phyloP scores from a whole-genome alignment of 2,329 filamentous ascomycete species.

The Mariannaea sp. region DNA sequence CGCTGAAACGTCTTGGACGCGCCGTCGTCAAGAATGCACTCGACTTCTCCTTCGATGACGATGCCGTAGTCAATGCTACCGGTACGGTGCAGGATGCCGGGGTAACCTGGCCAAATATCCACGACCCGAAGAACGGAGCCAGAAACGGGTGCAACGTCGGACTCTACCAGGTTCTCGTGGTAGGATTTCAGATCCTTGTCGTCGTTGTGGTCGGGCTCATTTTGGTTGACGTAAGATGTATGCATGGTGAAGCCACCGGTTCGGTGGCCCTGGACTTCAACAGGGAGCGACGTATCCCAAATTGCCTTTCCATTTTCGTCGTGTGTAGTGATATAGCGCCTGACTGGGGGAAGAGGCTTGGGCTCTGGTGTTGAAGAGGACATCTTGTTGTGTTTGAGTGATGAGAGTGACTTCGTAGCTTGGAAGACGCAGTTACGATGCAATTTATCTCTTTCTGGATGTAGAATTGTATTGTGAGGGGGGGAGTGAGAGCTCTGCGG shows the following conservation, averaged over 20 bases:
- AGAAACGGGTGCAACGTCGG: slow-evolving; percentile 28
- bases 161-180: slow-evolving; percentile 23
- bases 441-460: too few relatives aligned
- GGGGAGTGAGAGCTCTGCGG: neutral
- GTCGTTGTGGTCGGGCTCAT: slow-evolving; percentile 16
- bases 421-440: too few relatives aligned
- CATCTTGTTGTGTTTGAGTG: too few relatives aligned
- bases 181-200: slow-evolving; percentile 27
- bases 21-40: slow-evolving; percentile 31
- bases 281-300: slow-evolving; percentile 26
- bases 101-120: slow-evolving; percentile 30
- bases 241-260: slow-evolving; percentile 29
- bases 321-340: slow-evolving; percentile 31
- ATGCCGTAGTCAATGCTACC: slow-evolving; percentile 32
- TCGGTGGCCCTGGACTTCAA: slow-evolving; percentile 21
- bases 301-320: slow-evolving; percentile 26
- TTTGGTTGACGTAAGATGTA: slow-evolving; percentile 26
- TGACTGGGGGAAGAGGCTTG: slow-evolving; percentile 24
- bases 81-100: slow-evolving; percentile 31
- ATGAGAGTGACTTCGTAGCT: too few relatives aligned
- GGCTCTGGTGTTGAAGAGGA: slow-evolving; percentile 21
- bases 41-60: slow-evolving; percentile 30
- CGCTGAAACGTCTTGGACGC: slow-evolving; percentile 23
- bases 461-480: too few relatives aligned
- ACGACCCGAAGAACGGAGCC: slow-evolving; percentile 27